These are phyloP conservation scores for Sporisorium sorghi DNA, from an alignment of 1,284 basidiomycete genomes.

Conservation along the genomic window DNA sequence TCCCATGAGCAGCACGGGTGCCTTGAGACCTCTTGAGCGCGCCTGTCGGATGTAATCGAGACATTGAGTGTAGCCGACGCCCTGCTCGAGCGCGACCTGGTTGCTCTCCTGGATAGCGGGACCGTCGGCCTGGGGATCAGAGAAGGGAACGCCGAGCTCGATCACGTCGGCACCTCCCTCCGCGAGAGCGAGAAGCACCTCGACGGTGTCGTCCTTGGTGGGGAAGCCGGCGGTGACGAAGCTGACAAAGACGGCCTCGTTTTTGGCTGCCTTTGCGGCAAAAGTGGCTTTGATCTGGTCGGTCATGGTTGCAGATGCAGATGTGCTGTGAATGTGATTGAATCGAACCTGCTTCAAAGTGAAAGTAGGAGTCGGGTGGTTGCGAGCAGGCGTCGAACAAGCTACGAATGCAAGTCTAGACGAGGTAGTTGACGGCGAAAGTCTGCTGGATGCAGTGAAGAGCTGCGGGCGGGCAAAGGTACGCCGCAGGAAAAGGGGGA, in stretches of 20 bases:
- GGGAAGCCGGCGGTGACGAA: conserved; percentile 69
- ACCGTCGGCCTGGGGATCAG: conserved; percentile 91
- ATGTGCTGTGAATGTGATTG: background rate
- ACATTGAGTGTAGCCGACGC: conserved; percentile 62
- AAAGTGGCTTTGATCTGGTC: conserved; percentile 62
- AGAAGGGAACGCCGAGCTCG: conserved; percentile 93
- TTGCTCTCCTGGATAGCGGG: conserved; percentile 92
- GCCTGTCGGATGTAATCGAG: conserved; percentile 84
- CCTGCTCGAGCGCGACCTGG: conserved; percentile 65
- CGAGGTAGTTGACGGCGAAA: conserved; percentile 1
- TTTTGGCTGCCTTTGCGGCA: conserved; percentile 59
- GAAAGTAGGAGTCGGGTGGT: background rate
- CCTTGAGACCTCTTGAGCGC: conserved; percentile 81
- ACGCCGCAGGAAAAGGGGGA: conserved; percentile 2
- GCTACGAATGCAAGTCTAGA: background rate
- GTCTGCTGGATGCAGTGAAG: conserved; percentile 7
- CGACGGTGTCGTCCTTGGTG: conserved; percentile 77
- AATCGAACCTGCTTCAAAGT: background rate
- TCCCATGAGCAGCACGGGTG: conserved; percentile 88
- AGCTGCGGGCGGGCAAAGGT: conserved; percentile 5
- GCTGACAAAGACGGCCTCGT: conserved; percentile 67
- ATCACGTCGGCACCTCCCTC: conserved; percentile 93
- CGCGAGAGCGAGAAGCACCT: conserved; percentile 89
- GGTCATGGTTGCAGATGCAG: conserved; percentile 51
- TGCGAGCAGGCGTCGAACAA: conserved; percentile 5